phyloP scores from a whole-genome alignment of 2,329 filamentous ascomycete species.

The Myriosclerotinia duriaeana region DNA sequence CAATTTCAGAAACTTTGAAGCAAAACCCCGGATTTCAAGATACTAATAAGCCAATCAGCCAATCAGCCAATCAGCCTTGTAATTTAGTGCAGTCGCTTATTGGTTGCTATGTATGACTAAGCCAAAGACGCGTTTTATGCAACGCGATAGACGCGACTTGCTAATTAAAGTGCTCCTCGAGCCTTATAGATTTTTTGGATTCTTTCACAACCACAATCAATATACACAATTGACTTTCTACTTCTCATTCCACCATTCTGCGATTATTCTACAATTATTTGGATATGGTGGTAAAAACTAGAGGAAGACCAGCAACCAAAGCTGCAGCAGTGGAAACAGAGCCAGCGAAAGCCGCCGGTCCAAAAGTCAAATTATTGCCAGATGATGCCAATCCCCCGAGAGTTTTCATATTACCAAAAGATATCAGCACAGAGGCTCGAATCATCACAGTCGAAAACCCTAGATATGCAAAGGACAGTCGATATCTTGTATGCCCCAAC shows the following conservation, averaged over 20 bases:
- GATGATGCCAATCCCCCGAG: constrained; percentile 48
- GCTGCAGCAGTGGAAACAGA: constrained; percentile 25
- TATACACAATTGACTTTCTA: background rate
- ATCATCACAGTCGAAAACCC: constrained; percentile 62
- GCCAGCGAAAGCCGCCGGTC: constrained; percentile 34
- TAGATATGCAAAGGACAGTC: constrained; percentile 52
- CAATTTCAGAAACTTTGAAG: constrained; percentile 11
- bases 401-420: constrained; percentile 61
- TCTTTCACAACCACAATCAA: background rate
- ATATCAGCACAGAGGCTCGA: constrained; percentile 53
- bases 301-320: constrained; percentile 35
- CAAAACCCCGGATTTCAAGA: constrained; percentile 17
- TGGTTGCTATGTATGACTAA: constrained; percentile 9
- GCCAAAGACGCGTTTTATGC: background rate
- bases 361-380: constrained; percentile 38
- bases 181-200: background rate
- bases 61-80: constrained; percentile 7
- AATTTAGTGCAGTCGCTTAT: background rate
- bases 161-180: background rate
- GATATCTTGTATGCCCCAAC: constrained; percentile 62
- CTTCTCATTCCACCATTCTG: background rate
- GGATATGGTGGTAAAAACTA: constrained; percentile 35
- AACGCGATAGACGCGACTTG: constrained; percentile 18
- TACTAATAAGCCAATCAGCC: background rate
- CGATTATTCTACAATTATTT: background rate